Base-by-base conservation (phyloP, 2,329 filamentous ascomycete genomes). In the Plectosphaerella cucumerina region DNA sequence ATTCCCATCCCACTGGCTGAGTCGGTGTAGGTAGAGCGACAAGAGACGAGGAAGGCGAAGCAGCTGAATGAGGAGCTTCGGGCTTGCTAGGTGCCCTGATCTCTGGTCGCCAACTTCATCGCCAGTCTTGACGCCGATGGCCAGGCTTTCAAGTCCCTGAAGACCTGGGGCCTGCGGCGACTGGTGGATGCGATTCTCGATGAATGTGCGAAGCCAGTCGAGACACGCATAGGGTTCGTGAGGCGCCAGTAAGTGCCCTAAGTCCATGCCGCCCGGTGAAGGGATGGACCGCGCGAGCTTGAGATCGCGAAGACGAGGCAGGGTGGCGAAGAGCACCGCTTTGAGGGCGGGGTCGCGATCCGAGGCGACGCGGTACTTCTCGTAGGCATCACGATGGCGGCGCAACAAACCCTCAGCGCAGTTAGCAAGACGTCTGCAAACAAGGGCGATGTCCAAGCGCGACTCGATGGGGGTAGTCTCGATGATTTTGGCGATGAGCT, bases 401-500 rank as follows among this genome's bases (percentile, higher is more conserved):
- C 18, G 26, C 14, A 53, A 22, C 17, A 48, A 9, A 14, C 15
- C 31, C 18, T 21, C n/a, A 6, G 37, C 50, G 34, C 42, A 43
- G 18, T 41, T n/a, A n/a, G 49, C 42, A 12, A 53, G 31, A 5
- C 11, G 20, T n/a, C 39, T 48, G 18, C 41, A 46, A 6, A 49
- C 37, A 23, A 33, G 48, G 18, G 52, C 46, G 20, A 47, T 17
- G 41, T 48, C 17, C 10, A 51, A n/a, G 20, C 37, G 42, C 4
- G 48, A 39, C 6, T 44, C n/a, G 15, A 37, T 26, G 12, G 50
- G 39, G 18, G 22, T 37, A 18, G 31, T 18, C 5, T 46, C 48
- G 18, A 51, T 44, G 46, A 53, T 51, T 12, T 35, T 33, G 15
- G 48, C n/a, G 34, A 53, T 23, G 31, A 53, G 34, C 34, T 51